Base-by-base conservation (phyloP, 768 basidiomycete genomes). In the Xerocomus brunneocitrinus region DNA sequence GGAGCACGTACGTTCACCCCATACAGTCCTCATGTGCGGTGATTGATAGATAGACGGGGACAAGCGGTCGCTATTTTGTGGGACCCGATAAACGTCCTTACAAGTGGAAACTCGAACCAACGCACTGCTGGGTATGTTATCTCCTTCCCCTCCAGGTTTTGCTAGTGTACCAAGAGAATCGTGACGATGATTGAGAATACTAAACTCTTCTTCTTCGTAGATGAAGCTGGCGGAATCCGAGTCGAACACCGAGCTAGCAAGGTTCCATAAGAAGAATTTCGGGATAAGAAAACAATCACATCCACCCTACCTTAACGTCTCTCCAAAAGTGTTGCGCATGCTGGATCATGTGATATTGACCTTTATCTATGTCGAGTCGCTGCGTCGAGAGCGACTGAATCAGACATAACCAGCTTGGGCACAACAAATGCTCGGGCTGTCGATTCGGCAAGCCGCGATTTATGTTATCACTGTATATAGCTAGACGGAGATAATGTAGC, bases 71-170 rank as follows among this genome's bases (percentile, higher is more conserved):
- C n/a, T 58, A 63, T 25, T 74, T 71, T 52, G 50, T 53, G 34
- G 73, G 69, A 5, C 70, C 63, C 0, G 71, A 73, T 36, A 68
- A 69, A 5, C 58, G 52, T 32, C 55, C 61, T 50, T 73, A 73
- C 49, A 67, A 67, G n/a, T 74, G 72, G 73, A 62, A 60, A 12
- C 54, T 73, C 4, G 60, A 62, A n/a, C 48, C 55, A 5, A 60
- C 58, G 4, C 62, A 67, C 12, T 65, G 66, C 27, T 63, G 62
- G 63, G 62, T 63, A 62, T 28, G 52, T 57, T 43, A 46, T 55
- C 13, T 35, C 1, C 45, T 28, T 24, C 4, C 9, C 16, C 10
- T 40, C 16, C 19, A 19, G 19, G 19, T 19, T 19, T 42, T 12
- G 12, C 30, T 35, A 10, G 57, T 10, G 35, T 27, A 5, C 10